A percentile compares a stretch with the other conserved stretches of the same genome.
phyloP scores from a whole-genome alignment of 192 early-diverging fungal species.

The Backusella australiensis region DNA sequence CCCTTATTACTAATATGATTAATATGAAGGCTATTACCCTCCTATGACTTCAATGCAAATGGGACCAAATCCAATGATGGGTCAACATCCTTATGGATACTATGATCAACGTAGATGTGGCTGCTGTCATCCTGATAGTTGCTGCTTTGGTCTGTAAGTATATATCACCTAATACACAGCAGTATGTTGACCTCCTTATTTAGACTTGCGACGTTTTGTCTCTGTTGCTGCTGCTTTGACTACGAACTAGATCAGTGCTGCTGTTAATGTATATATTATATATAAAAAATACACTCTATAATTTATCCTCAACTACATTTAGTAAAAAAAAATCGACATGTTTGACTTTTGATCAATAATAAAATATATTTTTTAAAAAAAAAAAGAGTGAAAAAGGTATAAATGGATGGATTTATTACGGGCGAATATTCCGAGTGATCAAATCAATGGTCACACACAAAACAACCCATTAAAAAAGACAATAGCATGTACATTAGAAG shows the following conservation, averaged over 20 bases:
- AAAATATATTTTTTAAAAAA: neutral
- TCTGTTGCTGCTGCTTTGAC: neutral
- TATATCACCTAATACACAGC: neutral
- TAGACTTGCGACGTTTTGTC: neutral
- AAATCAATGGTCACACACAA: neutral
- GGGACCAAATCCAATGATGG: neutral
- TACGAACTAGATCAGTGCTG: neutral
- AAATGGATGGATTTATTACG: neutral
- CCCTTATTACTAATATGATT: neutral
- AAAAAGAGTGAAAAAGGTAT: neutral
- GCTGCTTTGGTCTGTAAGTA: neutral
- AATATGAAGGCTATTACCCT: neutral
- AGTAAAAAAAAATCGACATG: neutral
- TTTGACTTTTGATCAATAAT: neutral
- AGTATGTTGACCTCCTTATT: neutral
- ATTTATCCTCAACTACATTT: neutral
- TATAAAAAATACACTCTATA: neutral
- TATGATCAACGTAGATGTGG: neutral
- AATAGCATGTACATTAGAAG: neutral
- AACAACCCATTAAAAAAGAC: neutral
- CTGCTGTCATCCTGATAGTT: neutral
- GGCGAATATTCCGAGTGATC: neutral
- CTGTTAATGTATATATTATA: conserved; percentile 4
- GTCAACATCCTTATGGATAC: neutral
- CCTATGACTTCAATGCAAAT: neutral